Evolutionary conservation across 768 basidiomycete species (phyloP).

Genomic region (Termitomyces bulborhizus): DNA sequence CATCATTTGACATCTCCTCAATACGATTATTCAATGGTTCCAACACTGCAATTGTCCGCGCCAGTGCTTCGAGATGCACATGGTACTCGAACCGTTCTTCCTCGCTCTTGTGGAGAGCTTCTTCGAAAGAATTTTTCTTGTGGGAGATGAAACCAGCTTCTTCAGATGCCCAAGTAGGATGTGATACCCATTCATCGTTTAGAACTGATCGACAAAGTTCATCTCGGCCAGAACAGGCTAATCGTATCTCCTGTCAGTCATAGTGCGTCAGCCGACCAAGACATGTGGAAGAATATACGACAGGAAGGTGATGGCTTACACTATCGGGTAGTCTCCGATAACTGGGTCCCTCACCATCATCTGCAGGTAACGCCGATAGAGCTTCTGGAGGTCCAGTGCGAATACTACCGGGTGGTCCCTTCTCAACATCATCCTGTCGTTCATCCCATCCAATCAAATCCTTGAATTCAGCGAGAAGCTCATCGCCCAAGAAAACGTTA

Average conservation of each 20-base stretch:
- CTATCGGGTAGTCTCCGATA: slow-evolving; percentile 85
- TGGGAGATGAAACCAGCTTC: slow-evolving; percentile 91
- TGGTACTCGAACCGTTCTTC: slow-evolving; percentile 99
- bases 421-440: slow-evolving; percentile 48
- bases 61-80: slow-evolving; percentile 87
- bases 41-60: slow-evolving; percentile 84
- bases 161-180: slow-evolving; percentile 97
- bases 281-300: not conserved
- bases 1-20: slow-evolving; percentile 84
- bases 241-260: slow-evolving; percentile 63
- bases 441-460: slow-evolving; percentile 80
- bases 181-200: slow-evolving; percentile 97
- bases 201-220: slow-evolving; percentile 92
- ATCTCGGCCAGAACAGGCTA: slow-evolving; percentile 93
- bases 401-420: slow-evolving; percentile 74
- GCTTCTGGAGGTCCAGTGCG: slow-evolving; percentile 73
- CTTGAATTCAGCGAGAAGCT: slow-evolving; percentile 80
- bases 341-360: slow-evolving; percentile 87
- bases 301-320: slow-evolving; percentile 44
- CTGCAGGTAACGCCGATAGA: slow-evolving; percentile 71
- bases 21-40: slow-evolving; percentile 84
- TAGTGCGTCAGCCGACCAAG: slow-evolving; percentile 1
- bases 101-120: slow-evolving; percentile 93
- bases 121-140: slow-evolving; percentile 96
- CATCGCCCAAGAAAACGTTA: slow-evolving; percentile 77